Evolutionary conservation across 768 basidiomycete species (phyloP), one percentile per base, ranked within the genome.

Genomic region (Lactarius hatsudake): DNA sequence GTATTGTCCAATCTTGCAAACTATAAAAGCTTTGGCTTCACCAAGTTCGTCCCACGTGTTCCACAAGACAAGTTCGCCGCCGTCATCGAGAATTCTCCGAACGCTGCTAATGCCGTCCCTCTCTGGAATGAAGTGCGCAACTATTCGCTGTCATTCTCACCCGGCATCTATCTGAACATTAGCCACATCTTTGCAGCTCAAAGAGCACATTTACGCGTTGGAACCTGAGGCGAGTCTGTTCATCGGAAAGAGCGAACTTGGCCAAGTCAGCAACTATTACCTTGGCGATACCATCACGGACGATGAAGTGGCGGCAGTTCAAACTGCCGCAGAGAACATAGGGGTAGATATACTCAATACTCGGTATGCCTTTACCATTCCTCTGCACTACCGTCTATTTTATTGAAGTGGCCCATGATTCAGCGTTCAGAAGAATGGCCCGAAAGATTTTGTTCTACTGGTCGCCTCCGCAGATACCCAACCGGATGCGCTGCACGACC

Each of bases 191-290:
- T 43, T 72, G 1, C 71, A 93, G 89, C 78, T 94, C 70, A 86
- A 86, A 75, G 86, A 82, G 1, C 86, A 91, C 73, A 90, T 95
- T 54, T 95, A 93, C 75, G 79, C 87, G 2, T 71, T 81, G 15
- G 73, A 77, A 30, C 93, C 93, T 2, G 87, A 91, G 73, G 75
- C 82, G 0, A 84, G 82, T 60, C 81, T 93, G 65, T 87, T 84
- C 75, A 89, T 96, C 69, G 93, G 93, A 61, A 94, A 94, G 75
- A 89, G 87, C 54, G 81, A 77, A 62, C 80, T 86, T 26, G 93
- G 93, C 0, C 91, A 94, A 66, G 74, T 92, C 61, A 91, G 88
- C 36, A 92, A 93, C 74, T 96, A 95, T 76, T 96, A 96, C 74
- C 85, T 88, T 32, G 92, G 91, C 0, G 82, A 89, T 67, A 74